These are phyloP conservation scores for Aspergillus panamensis DNA, from an alignment of 495 filamentous ascomycete species.

Conservation along the genomic window DNA sequence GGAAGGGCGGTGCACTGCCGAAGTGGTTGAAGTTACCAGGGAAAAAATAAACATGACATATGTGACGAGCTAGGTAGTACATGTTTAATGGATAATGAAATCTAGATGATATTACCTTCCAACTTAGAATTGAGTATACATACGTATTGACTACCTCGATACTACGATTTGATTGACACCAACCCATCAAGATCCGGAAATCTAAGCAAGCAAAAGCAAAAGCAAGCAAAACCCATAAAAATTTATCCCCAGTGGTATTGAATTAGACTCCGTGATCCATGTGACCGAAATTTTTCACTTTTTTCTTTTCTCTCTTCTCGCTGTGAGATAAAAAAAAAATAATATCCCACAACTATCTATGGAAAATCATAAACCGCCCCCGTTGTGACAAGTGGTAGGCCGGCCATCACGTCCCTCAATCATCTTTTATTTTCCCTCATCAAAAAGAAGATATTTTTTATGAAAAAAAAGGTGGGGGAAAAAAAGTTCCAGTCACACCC, in stretches of 20 bases:
- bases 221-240: neutral
- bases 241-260: slow-evolving; percentile 3
- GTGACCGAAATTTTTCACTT: neutral
- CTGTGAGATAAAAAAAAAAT: neutral
- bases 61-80: neutral
- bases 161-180: too few relatives aligned
- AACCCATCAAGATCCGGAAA: neutral
- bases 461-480: neutral
- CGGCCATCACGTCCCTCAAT: neutral
- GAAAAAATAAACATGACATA: slow-evolving; percentile 44
- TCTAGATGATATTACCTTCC: neutral
- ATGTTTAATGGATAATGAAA: neutral
- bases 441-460: neutral
- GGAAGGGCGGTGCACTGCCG: slow-evolving; percentile 42
- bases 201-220: neutral
- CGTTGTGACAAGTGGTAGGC: neutral
- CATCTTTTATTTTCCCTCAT: neutral
- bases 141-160: too few relatives aligned
- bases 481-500: neutral
- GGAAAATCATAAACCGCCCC: neutral
- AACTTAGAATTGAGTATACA: neutral
- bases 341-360: slow-evolving; percentile 1
- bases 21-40: slow-evolving; percentile 69
- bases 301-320: neutral
- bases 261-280: slow-evolving; percentile 8